These are phyloP conservation scores for Inga oerstediana DNA, from an alignment of 306 rosid genomes.

Conservation along the genomic window DNA sequence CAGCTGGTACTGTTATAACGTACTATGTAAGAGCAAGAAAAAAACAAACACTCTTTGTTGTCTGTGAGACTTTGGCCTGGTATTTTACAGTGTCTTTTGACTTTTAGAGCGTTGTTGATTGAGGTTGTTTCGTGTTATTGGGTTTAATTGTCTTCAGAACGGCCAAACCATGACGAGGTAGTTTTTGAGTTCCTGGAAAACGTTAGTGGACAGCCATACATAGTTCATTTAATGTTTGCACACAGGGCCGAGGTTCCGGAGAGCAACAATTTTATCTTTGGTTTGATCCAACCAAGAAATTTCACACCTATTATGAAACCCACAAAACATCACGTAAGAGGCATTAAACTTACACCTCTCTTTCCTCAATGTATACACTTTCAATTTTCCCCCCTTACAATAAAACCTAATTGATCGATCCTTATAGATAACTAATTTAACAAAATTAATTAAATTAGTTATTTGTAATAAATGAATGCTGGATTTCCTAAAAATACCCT, in stretches of 20 bases:
- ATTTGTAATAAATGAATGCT: too few species aligned
- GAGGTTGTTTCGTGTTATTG: background rate
- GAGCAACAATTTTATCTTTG: slow-evolving; percentile 51
- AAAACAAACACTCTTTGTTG: too few species aligned
- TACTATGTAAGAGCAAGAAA: slow-evolving; percentile 33
- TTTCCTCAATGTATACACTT: too few species aligned
- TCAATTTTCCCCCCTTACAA: too few species aligned
- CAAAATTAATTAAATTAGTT: too few species aligned
- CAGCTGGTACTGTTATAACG: slow-evolving; percentile 46
- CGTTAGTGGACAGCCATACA: slow-evolving; percentile 41
- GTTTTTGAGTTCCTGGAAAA: slow-evolving; percentile 53
- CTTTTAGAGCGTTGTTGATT: background rate
- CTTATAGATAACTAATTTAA: too few species aligned
- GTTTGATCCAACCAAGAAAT: slow-evolving; percentile 51
- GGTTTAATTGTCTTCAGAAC: slow-evolving; percentile 40
- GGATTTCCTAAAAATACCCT: too few species aligned
- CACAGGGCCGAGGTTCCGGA: slow-evolving; percentile 43
- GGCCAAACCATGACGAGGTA: slow-evolving; percentile 43
- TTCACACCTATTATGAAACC: slow-evolving; percentile 46
- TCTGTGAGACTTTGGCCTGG: too few species aligned
- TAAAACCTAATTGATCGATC: too few species aligned
- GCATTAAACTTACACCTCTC: background rate
- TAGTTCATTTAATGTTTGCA: slow-evolving; percentile 44
- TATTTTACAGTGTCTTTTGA: background rate
- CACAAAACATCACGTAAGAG: slow-evolving; percentile 31